These are phyloP conservation scores for Pouteria glomerata DNA, from an alignment of 148 eudicot species.

Conservation along the genomic window DNA sequence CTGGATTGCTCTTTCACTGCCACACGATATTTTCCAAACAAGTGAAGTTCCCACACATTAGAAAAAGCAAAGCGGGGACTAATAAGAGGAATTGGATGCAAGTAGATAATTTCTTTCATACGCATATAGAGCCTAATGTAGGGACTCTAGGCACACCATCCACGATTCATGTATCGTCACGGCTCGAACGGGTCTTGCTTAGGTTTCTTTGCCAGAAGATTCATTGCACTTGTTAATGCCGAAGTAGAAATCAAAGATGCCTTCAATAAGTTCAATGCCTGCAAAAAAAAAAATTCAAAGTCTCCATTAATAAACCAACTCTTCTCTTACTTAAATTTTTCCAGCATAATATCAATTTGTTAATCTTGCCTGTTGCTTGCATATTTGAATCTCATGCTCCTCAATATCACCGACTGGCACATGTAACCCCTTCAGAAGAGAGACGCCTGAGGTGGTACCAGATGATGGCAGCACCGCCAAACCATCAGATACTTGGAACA, in stretches of 20 bases:
- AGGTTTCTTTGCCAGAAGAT: background rate
- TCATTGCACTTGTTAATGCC: background rate
- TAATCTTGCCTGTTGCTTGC: slow-evolving; percentile 9
- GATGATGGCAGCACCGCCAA: background rate
- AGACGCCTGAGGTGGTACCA: slow-evolving; percentile 1
- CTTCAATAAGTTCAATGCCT: slow-evolving; percentile 1
- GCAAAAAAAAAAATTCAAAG: background rate
- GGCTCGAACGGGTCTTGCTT: background rate
- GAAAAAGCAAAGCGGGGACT: no score
- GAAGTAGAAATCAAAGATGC: background rate
- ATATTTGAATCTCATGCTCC: slow-evolving; percentile 4
- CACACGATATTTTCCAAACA: no score
- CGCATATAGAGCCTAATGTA: no score
- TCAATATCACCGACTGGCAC: slow-evolving; percentile 8
- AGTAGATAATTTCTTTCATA: no score
- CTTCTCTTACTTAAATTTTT: no score
- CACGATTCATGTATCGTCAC: background rate
- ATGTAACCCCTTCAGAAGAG: slow-evolving; percentile 2
- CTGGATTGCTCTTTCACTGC: no score
- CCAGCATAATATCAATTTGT: no score
- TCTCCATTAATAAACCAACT: no score
- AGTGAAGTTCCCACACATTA: no score
- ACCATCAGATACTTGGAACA: slow-evolving; percentile 5
- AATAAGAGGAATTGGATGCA: no score
- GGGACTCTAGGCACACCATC: background rate